Evolutionary conservation across 306 rosid genomes (phyloP), one percentile per base, ranked within the genome.

Genomic region (Castanea mollissima): DNA sequence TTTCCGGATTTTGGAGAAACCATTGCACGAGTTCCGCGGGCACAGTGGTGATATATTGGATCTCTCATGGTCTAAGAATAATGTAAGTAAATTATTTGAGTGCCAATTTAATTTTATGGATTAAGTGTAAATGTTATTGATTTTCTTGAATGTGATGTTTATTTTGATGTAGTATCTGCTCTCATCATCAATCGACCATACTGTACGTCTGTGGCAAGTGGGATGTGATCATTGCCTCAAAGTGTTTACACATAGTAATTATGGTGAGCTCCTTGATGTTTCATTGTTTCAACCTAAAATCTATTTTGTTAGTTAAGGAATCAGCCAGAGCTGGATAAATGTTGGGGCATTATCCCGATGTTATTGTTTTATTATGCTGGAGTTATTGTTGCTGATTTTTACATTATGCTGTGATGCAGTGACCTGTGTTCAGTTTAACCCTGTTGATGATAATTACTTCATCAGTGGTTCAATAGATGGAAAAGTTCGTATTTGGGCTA

Each of bases 391-490:
- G 71, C 69, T 73, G 11, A 20, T 38, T 74, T 34, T 56, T 74
- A 76, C 35, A 44, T 82, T 56, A 46, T 82, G 58, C 32, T 79
- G 63, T 78, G 44, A 27, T 87, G 81, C 81, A 96, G 99, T 96
- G 86, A 93, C 99, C 4, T 73, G 98, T 78, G 91, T 91, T 80
- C 98, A 96, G 77, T 96, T 96, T 84, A 93, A 93, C 87, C 99
- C 99, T 0, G 81, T 88, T 78, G 96, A 96, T 86, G 99, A 96
- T 55, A 82, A 91, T 76, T 89, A 87, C 86, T 96, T 96, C 93
- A 90, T 96, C 73, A 96, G 97, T 32, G 99, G 99, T 82, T 96
- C 97, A 27, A 93, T 96, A 73, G 99, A 96, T 82, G 98, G 98
- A 78, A 96, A 96, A 90, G 92, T 96, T 71, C 99, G 99, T 79